Evolutionary conservation across 106 monocot genomes (phyloP).

Genomic region (Platanthera guangdongensis): DNA sequence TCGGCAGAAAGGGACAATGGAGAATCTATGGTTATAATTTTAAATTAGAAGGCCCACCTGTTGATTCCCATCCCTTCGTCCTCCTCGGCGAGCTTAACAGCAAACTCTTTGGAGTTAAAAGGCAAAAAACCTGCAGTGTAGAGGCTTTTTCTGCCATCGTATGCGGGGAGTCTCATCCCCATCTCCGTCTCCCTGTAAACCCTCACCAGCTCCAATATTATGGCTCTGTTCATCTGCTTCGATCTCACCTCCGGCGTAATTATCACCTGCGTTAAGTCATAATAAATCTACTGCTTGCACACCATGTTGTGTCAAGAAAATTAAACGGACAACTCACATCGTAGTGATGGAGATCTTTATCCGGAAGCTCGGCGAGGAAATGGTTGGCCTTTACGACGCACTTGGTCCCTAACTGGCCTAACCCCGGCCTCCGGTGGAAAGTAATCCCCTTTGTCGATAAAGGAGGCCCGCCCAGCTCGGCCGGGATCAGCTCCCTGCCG

Average conservation of each 20-base stretch:
- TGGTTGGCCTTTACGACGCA: slow-evolving; percentile 97
- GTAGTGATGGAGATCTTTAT: slow-evolving; percentile 83
- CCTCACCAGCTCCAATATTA: slow-evolving; percentile 65
- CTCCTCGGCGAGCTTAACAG: slow-evolving; percentile 48
- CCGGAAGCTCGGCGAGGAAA: slow-evolving; percentile 70
- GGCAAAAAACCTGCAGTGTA: slow-evolving; percentile 78
- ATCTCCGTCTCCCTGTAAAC: slow-evolving; percentile 56
- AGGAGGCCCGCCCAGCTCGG: slow-evolving; percentile 19
- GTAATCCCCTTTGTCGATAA: slow-evolving; percentile 42
- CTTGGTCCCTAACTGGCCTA: slow-evolving; percentile 54
- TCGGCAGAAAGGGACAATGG: slow-evolving; percentile 6
- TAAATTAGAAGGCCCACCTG: slow-evolving; percentile 14
- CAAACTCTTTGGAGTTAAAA: slow-evolving; percentile 61
- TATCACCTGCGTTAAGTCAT: slow-evolving; percentile 33
- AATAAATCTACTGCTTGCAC: not conserved
- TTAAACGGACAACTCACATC: slow-evolving; percentile 44
- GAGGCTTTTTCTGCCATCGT: slow-evolving; percentile 79
- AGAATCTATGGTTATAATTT: not conserved
- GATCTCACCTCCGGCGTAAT: slow-evolving; percentile 62
- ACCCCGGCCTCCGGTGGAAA: slow-evolving; percentile 64
- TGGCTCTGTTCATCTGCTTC: slow-evolving; percentile 42
- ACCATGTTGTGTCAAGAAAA: not conserved
- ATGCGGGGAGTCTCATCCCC: slow-evolving; percentile 70
- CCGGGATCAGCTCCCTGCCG: not conserved
- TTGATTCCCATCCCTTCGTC: slow-evolving; percentile 35